phyloP scores from a whole-genome alignment of 306 rosid species.

The Casuarina cunninghamiana region DNA sequence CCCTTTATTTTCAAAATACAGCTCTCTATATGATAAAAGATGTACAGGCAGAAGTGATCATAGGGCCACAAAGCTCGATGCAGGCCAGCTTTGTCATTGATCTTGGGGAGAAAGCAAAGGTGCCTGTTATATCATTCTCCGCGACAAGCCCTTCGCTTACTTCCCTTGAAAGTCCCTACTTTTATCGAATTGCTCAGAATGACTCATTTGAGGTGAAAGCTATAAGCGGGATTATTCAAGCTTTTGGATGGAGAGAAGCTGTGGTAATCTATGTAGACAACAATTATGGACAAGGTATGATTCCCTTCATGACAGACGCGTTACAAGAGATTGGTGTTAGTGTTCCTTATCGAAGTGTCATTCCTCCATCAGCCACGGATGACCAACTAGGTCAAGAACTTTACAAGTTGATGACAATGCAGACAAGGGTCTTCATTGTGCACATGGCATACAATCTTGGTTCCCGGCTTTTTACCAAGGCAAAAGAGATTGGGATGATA shows the following conservation, averaged over 20 bases:
- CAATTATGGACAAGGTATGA: slow-evolving; percentile 23
- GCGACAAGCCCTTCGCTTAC: slow-evolving; percentile 37
- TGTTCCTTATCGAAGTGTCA: slow-evolving; percentile 26
- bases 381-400: slow-evolving; percentile 31
- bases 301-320: slow-evolving; percentile 29
- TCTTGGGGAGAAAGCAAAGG: slow-evolving; percentile 31
- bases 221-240: slow-evolving; percentile 24
- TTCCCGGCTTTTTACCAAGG: slow-evolving; percentile 27
- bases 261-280: slow-evolving; percentile 34
- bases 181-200: slow-evolving; percentile 25
- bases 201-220: slow-evolving; percentile 37
- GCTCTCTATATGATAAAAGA: background rate
- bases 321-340: slow-evolving; percentile 23
- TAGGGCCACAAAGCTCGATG: slow-evolving; percentile 38
- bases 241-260: slow-evolving; percentile 37
- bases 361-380: slow-evolving; percentile 22
- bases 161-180: slow-evolving; percentile 25
- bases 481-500: slow-evolving; percentile 44
- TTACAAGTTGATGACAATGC: slow-evolving; percentile 30
- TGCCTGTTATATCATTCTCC: slow-evolving; percentile 42
- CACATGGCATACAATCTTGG: slow-evolving; percentile 27
- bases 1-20: too few relatives aligned
- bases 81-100: slow-evolving; percentile 35
- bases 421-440: slow-evolving; percentile 34
- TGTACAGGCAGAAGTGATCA: slow-evolving; percentile 37